Evolutionary conservation across 495 filamentous ascomycete genomes (phyloP), one percentile per base, ranked within the genome.

Genomic region (Penicillium chermesinum): DNA sequence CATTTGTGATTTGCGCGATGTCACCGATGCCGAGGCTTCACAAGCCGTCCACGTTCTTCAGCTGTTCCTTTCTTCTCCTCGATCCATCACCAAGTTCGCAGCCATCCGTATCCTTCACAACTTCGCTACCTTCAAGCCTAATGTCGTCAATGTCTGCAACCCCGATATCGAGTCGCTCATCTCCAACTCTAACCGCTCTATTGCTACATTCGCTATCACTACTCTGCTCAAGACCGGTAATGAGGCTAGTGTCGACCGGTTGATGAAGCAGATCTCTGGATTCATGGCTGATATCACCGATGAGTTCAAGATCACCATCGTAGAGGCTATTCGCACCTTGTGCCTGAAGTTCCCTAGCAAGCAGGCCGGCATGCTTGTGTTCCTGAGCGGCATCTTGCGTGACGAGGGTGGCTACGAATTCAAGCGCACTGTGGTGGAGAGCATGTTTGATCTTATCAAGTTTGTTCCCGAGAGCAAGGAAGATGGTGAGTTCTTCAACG

Each of bases 261-360:
- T 99, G 46, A 96, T 98, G 88, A 96, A 96, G 75, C 93, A 97
- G 65, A 96, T 95, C 48, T 89, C 88, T 13, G 87, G 87, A 33
- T 95, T 96, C 73, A 96, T 96, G 90, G 87, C 89, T 10, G 91
- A 96, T 67, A 95, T 96, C 55, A 95, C 90, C 6, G 91, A 99
- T 64, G 93, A 97, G 66, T 99, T 99, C 76, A 97, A 97, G 73
- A 94, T 99, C 61, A 97, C 94, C 30, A 95, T 99, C 62, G 91
- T 99, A 30, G 93, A 97, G 69, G 94, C 93, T 32, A 95, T 97
- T 57, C 85, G 94, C 34, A 96, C 93, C 5, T 70, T 99, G 17
- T 96, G 91, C 63, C 74, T 99, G 55, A 99, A 99, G 67, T 99
- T 99, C 70, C 91, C 91, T 9, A 89, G 80, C 75, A 97, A 99